Percentiles rank a stretch among this genome's conserved stretches.
These are phyloP conservation scores for Aspergillus puulaauensis DNA, from an alignment of 2,329 filamentous ascomycete genomes.

Conservation along the genomic window DNA sequence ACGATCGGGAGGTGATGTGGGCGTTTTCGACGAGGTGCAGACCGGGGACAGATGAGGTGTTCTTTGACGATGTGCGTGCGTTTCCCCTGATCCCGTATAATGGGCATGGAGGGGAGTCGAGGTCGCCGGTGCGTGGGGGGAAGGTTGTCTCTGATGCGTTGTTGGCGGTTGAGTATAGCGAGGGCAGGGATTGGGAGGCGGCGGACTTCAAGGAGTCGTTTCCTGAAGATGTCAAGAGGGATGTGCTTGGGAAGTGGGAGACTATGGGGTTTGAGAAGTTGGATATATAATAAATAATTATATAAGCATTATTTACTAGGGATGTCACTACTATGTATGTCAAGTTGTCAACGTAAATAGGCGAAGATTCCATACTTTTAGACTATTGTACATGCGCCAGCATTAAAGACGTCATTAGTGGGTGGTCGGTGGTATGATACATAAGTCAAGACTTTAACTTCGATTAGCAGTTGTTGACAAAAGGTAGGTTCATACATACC, in stretches of 20 bases:
- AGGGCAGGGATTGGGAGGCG: conserved; percentile 30
- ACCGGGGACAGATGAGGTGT: conserved; percentile 44
- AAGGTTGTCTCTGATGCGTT: conserved; percentile 51
- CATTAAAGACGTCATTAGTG: too few relatives aligned
- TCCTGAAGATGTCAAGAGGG: conserved; percentile 42
- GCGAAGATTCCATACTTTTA: too few relatives aligned
- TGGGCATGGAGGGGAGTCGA: conserved; percentile 40
- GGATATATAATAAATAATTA: not conserved
- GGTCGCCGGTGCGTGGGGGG: conserved; percentile 34
- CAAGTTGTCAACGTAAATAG: too few relatives aligned
- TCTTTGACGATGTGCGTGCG: conserved; percentile 46
- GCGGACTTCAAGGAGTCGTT: conserved; percentile 37
- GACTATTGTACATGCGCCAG: too few relatives aligned
- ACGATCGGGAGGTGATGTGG: conserved; percentile 50
- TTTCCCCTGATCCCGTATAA: conserved; percentile 52
- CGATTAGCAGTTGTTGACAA: not conserved
- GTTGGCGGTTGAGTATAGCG: conserved; percentile 45
- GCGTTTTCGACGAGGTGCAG: conserved; percentile 51
- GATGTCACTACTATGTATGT: too few relatives aligned
- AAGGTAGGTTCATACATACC: not conserved
- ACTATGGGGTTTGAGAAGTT: conserved; percentile 28
- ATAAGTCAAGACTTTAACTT: not conserved
- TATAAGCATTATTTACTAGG: too few relatives aligned
- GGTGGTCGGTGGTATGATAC: too few relatives aligned
- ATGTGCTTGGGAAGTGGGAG: conserved; percentile 38